Conservation (phyloP, 2,329 filamentous ascomycete species). For the Fusarium veterinarium region DNA sequence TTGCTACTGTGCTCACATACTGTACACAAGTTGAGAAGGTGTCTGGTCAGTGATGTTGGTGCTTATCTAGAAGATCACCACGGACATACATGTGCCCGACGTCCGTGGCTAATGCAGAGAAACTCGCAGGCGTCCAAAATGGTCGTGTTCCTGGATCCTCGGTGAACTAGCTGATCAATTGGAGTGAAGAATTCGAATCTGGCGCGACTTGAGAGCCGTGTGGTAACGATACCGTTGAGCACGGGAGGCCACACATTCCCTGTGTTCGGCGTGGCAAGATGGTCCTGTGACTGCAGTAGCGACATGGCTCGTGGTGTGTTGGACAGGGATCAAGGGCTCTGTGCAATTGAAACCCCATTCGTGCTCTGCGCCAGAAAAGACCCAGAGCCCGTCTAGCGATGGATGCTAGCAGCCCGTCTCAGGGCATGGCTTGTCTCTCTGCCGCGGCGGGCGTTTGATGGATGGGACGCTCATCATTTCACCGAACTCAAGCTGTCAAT, state of each 20-base stretch:
- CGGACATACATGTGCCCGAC: constrained; percentile 37
- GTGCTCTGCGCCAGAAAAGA: constrained; percentile 32
- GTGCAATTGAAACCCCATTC: constrained; percentile 46
- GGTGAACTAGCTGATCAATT: constrained; percentile 45
- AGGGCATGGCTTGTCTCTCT: constrained; percentile 34
- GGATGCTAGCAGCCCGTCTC: constrained; percentile 32
- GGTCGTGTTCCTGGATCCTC: constrained; percentile 45
- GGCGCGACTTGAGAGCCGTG: constrained; percentile 15
- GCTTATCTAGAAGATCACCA: constrained; percentile 33
- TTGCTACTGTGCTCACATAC: constrained; percentile 14
- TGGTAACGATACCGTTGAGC: constrained; percentile 26
- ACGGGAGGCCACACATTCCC: constrained; percentile 33
- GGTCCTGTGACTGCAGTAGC: constrained; percentile 47
- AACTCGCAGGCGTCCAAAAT: constrained; percentile 15
- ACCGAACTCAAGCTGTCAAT: constrained; percentile 22
- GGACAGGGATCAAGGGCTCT: constrained; percentile 43
- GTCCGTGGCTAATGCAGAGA: constrained; percentile 20
- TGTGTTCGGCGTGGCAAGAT: constrained; percentile 43
- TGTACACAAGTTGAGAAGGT: constrained; percentile 1
- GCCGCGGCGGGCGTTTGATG: constrained; percentile 38
- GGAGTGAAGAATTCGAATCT: constrained; percentile 31
- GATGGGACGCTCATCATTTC: constrained; percentile 31
- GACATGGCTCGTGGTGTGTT: constrained; percentile 44
- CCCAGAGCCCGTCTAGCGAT: constrained; percentile 19
- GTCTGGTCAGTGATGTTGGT: constrained; percentile 8